A percentile compares a stretch with the other conserved stretches of the same genome.
Evolutionary conservation across 345 rosid genomes (phyloP).

Genomic region (Arabidopsis suecica): DNA sequence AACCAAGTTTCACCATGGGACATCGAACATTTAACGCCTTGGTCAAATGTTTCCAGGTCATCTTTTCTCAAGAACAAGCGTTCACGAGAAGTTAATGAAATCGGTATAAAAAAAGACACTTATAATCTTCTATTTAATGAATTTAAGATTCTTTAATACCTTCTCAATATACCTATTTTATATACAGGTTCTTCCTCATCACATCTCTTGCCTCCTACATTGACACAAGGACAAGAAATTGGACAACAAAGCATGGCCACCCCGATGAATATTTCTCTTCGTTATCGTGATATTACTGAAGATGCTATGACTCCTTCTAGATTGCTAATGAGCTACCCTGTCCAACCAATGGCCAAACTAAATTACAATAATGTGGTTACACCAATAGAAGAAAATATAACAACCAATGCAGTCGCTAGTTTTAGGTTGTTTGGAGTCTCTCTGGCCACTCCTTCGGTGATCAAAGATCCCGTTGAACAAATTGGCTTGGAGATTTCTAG

Average conservation of each 20-base stretch:
- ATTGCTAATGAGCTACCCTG: neutral
- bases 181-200: neutral
- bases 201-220: neutral
- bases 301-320: neutral
- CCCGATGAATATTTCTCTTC: neutral
- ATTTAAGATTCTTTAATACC: neutral
- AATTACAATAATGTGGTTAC: neutral
- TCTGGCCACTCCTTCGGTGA: slow-evolving; percentile 24
- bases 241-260: neutral
- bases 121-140: neutral
- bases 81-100: neutral
- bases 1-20: slow-evolving; percentile 69
- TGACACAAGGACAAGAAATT: neutral
- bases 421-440: slow-evolving; percentile 61
- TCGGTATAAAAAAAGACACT: neutral
- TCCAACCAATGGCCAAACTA: neutral
- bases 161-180: neutral
- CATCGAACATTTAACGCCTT: slow-evolving; percentile 50
- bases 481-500: slow-evolving; percentile 19
- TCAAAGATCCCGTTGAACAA: slow-evolving; percentile 9
- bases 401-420: slow-evolving; percentile 31
- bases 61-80: neutral
- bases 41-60: slow-evolving; percentile 10
- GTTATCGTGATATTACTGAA: neutral
- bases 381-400: slow-evolving; percentile 23